Percentiles rank a stretch among this genome's conserved stretches.
Evolutionary conservation across 164 flowering plant species (phyloP).

Genomic region (Macadamia tetraphylla): DNA sequence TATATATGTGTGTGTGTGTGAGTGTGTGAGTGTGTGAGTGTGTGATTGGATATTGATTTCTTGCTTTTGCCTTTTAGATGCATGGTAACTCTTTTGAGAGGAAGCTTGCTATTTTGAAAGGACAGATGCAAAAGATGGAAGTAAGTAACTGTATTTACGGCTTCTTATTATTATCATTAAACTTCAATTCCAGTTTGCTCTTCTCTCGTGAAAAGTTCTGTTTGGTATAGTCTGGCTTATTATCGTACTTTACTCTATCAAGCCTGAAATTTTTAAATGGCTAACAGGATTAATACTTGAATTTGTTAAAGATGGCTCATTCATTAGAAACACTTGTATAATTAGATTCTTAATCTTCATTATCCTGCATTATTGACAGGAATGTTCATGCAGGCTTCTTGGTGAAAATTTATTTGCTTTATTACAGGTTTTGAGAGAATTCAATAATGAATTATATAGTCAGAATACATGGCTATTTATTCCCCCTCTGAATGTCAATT

Average conservation of each 20-base stretch:
- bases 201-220: neutral
- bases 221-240: neutral
- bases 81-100: slow-evolving; percentile 70
- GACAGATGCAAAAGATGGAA: slow-evolving; percentile 29
- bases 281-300: neutral
- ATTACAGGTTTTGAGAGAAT: too few relatives aligned
- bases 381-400: neutral
- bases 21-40: too few relatives aligned
- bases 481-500: too few relatives aligned
- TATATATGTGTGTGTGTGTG: too few relatives aligned
- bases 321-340: neutral
- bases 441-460: neutral
- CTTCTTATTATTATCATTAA: neutral
- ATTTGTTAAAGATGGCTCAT: neutral
- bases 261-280: neutral
- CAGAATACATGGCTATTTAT: neutral
- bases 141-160: slow-evolving; percentile 26
- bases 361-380: neutral
- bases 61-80: slow-evolving; percentile 34
- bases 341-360: neutral
- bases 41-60: neutral
- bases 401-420: neutral
- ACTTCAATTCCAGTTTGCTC: neutral
- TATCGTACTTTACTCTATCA: neutral
- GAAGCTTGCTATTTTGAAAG: slow-evolving; percentile 64